Evolutionary conservation across 129 eudicot species (phyloP).

Genomic region (Flaveria linearis): DNA sequence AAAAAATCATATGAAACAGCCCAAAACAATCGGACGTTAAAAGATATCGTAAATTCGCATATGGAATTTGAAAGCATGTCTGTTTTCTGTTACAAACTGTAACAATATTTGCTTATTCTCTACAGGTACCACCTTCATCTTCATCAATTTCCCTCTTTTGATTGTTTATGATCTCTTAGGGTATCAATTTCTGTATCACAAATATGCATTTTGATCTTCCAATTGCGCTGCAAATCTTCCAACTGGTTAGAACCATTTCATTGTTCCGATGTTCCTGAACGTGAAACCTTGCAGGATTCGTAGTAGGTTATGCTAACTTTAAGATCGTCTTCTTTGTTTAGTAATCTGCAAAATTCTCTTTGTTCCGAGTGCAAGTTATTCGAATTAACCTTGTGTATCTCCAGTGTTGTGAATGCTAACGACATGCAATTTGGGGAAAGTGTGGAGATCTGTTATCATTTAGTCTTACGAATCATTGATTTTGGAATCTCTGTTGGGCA

Average conservation of each 20-base stretch:
- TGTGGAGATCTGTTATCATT: background rate
- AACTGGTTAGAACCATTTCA: background rate
- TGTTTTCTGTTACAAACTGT: slow-evolving; percentile 26
- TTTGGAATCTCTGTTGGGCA: slow-evolving; percentile 10
- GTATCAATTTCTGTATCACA: slow-evolving; percentile 1
- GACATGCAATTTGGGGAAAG: background rate
- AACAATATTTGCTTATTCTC: background rate
- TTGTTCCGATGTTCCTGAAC: background rate
- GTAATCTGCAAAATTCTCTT: background rate
- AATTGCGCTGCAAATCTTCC: slow-evolving; percentile 15
- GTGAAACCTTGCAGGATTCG: background rate
- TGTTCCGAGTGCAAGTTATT: background rate
- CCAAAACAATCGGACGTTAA: too few species aligned
- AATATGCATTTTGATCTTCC: background rate
- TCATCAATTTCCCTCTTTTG: background rate
- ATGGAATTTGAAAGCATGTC: slow-evolving; percentile 6
- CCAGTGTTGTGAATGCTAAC: slow-evolving; percentile 13
- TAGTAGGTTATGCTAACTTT: background rate
- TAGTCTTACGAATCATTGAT: background rate
- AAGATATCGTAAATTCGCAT: background rate
- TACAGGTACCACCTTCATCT: background rate
- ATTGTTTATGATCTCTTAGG: background rate
- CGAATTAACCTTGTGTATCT: background rate
- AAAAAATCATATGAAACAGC: too few species aligned
- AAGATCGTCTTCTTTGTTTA: background rate